Percentiles rank a stretch among this genome's conserved stretches.
Evolutionary conservation across 768 basidiomycete species (phyloP).

Genomic region (Candolleomyces aberdarensis): DNA sequence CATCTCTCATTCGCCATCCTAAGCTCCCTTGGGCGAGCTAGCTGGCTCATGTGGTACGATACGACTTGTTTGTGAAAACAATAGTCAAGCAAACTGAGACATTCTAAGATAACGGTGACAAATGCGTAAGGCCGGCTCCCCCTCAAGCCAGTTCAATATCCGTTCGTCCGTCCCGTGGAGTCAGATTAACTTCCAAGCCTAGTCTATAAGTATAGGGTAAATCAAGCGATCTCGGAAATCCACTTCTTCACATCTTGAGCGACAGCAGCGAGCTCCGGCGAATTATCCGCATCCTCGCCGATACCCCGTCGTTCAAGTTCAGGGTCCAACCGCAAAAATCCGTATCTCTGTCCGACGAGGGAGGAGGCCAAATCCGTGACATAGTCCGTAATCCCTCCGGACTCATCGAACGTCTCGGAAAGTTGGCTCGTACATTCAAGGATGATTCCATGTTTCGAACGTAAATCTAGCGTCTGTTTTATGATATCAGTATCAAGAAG

Average conservation of each 20-base stretch:
- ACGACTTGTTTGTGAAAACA: no score
- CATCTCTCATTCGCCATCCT: no score
- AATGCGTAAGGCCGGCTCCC: no score
- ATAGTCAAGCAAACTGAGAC: no score
- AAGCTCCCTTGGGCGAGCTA: no score
- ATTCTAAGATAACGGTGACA: no score
- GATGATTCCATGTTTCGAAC: constrained; percentile 66
- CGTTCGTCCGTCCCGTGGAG: background rate
- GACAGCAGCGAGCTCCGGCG: background rate
- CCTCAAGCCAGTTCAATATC: no score
- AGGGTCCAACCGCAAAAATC: constrained; percentile 9
- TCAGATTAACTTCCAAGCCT: background rate
- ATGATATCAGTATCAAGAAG: background rate
- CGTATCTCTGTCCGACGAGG: constrained; percentile 32
- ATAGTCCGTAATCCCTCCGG: constrained; percentile 12
- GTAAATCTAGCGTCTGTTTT: constrained; percentile 44
- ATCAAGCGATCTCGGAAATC: background rate
- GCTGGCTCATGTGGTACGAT: no score
- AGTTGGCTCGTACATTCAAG: constrained; percentile 35
- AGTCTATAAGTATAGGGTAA: background rate
- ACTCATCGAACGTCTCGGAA: constrained; percentile 22
- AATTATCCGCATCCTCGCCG: background rate
- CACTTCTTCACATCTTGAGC: background rate
- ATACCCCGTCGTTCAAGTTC: background rate
- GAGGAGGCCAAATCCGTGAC: constrained; percentile 9